These are phyloP conservation scores for Primulina huaijiensis DNA, from an alignment of 257 asterid genomes.

Conservation along the genomic window DNA sequence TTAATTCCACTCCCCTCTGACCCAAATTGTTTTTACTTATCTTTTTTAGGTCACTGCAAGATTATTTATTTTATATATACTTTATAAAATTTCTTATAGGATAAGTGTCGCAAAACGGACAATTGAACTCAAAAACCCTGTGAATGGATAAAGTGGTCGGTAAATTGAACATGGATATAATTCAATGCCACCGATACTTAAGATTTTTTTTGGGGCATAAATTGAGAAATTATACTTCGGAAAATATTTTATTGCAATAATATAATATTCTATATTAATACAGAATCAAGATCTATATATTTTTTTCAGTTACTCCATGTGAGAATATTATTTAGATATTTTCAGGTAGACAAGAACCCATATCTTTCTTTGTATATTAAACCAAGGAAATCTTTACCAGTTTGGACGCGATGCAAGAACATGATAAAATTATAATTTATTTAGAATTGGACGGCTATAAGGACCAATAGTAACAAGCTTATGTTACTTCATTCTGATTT, in stretches of 20 bases:
- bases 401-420: conserved; percentile 6
- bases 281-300: background rate
- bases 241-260: no score
- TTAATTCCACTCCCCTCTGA: background rate
- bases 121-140: background rate
- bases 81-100: background rate
- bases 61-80: no score
- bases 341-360: background rate
- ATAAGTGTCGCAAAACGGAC: background rate
- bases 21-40: background rate
- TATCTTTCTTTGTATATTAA: background rate
- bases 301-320: background rate
- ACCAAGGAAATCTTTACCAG: background rate
- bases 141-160: background rate
- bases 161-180: background rate
- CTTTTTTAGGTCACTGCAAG: no score
- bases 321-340: background rate
- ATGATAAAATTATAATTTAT: background rate
- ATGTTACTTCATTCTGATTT: background rate
- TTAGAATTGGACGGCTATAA: background rate
- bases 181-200: background rate
- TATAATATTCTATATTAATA: no score
- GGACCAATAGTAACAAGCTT: background rate
- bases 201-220: background rate
- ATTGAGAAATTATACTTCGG: no score